Percentiles rank a stretch among this genome's conserved stretches.
Evolutionary conservation across 495 filamentous ascomycete genomes (phyloP).

Genomic region (Hypoxylon lienhwacheense): DNA sequence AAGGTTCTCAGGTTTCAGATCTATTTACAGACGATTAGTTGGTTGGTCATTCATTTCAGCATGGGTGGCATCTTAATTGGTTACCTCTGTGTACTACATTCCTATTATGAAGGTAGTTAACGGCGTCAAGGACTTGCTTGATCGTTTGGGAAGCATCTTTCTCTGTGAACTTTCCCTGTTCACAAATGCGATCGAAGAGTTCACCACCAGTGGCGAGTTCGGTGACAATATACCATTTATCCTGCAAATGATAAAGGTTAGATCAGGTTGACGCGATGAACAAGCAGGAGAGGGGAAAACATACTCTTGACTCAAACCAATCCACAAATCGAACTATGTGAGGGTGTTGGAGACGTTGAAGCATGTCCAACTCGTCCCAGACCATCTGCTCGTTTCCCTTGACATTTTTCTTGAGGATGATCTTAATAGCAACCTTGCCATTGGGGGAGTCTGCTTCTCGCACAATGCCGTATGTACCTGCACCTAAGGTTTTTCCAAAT

Average conservation of each 20-base stretch:
- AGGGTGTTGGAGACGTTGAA: conserved; percentile 86
- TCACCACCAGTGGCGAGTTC: conserved; percentile 96
- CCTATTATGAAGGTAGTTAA: conserved; percentile 91
- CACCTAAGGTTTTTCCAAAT: conserved; percentile 91
- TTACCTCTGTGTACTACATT: conserved; percentile 95
- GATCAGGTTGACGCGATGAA: not conserved
- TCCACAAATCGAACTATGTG: conserved; percentile 98
- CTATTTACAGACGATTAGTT: conserved; percentile 48
- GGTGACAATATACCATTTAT: conserved; percentile 99
- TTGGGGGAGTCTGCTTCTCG: conserved; percentile 82
- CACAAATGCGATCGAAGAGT: conserved; percentile 97
- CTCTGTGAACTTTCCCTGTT: conserved; percentile 97
- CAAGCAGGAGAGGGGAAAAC: conserved; percentile 21
- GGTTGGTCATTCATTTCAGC: not conserved
- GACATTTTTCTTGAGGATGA: conserved; percentile 99
- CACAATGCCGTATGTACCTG: conserved; percentile 98
- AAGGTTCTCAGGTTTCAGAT: conserved; percentile 97
- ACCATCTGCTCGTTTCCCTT: conserved; percentile 98
- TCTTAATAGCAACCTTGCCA: conserved; percentile 95
- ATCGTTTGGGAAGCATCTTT: conserved; percentile 98
- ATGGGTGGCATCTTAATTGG: conserved; percentile 18
- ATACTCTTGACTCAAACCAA: conserved; percentile 95
- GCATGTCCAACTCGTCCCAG: conserved; percentile 91
- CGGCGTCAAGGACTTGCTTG: conserved; percentile 89
- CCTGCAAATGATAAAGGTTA: conserved; percentile 54